Evolutionary conservation across 805 yeast species (phyloP).

Genomic region (Hanseniaspora clermontiae): DNA sequence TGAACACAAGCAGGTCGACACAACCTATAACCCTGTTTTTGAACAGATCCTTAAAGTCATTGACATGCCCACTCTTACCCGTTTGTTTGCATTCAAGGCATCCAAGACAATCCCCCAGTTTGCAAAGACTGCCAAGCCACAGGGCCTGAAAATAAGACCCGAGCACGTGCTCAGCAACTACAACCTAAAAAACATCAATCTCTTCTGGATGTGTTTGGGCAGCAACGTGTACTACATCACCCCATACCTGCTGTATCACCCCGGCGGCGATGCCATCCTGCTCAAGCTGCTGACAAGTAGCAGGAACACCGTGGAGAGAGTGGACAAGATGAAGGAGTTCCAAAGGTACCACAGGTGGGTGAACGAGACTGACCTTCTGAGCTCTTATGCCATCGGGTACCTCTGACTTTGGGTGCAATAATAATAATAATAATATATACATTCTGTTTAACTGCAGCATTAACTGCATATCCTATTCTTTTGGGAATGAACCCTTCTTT

Average conservation of each 20-base stretch:
- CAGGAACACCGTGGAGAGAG: slow-evolving; percentile 59
- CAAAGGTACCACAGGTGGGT: slow-evolving; percentile 64
- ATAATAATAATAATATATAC: no score
- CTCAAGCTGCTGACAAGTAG: slow-evolving; percentile 61
- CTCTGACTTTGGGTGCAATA: no score
- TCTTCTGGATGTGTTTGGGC: slow-evolving; percentile 62
- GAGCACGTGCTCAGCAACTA: slow-evolving; percentile 52
- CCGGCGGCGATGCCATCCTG: slow-evolving; percentile 78
- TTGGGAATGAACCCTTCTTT: no score
- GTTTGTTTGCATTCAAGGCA: slow-evolving; percentile 16
- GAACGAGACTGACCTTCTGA: slow-evolving; percentile 33
- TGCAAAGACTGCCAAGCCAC: slow-evolving; percentile 26
- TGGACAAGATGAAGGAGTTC: slow-evolving; percentile 30
- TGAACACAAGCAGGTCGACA: slow-evolving; percentile 15
- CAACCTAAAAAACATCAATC: slow-evolving; percentile 42
- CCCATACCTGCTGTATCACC: slow-evolving; percentile 72
- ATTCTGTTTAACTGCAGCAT: no score
- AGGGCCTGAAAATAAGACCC: slow-evolving; percentile 38
- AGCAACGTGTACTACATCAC: slow-evolving; percentile 82
- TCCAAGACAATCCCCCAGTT: slow-evolving; percentile 16
- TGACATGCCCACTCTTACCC: slow-evolving; percentile 15
- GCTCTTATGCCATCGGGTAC: neutral
- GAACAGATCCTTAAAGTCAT: slow-evolving; percentile 14
- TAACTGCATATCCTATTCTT: no score
- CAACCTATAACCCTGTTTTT: slow-evolving; percentile 18